Evolutionary conservation across 2,329 filamentous ascomycete species (phyloP).

Genomic region (Cytospora piceae): DNA sequence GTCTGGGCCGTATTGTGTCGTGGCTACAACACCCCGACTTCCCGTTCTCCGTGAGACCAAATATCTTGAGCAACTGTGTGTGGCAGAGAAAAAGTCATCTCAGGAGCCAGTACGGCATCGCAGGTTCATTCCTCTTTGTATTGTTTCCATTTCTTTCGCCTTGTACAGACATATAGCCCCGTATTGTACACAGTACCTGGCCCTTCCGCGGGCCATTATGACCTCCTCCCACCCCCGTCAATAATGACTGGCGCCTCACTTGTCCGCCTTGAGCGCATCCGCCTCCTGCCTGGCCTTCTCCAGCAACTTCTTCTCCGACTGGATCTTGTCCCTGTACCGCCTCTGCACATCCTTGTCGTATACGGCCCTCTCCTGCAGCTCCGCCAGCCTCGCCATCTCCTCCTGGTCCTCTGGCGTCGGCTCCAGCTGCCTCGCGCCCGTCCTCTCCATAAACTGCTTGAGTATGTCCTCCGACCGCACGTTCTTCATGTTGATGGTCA

Average conservation of each 20-base stretch:
- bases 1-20: no score
- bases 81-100: neutral
- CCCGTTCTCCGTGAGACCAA: neutral
- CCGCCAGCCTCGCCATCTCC: slow-evolving; percentile 61
- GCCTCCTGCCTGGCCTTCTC: slow-evolving; percentile 57
- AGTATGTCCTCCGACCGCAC: slow-evolving; percentile 66
- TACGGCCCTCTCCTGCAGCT: slow-evolving; percentile 53
- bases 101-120: neutral
- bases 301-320: slow-evolving; percentile 64
- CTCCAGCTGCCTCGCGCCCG: slow-evolving; percentile 60
- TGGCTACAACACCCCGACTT: no score
- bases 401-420: slow-evolving; percentile 63
- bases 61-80: neutral
- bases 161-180: neutral
- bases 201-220: neutral
- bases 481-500: slow-evolving; percentile 67
- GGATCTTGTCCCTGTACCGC: slow-evolving; percentile 59
- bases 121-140: neutral
- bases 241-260: neutral
- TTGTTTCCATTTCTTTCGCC: neutral
- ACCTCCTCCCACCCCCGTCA: neutral
- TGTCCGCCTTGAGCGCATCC: slow-evolving; percentile 46
- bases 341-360: slow-evolving; percentile 58
- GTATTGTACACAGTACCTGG: neutral
- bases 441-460: slow-evolving; percentile 62